These are phyloP conservation scores for Ganoderma multipileum DNA, from an alignment of 1,284 basidiomycete species.

Conservation along the genomic window DNA sequence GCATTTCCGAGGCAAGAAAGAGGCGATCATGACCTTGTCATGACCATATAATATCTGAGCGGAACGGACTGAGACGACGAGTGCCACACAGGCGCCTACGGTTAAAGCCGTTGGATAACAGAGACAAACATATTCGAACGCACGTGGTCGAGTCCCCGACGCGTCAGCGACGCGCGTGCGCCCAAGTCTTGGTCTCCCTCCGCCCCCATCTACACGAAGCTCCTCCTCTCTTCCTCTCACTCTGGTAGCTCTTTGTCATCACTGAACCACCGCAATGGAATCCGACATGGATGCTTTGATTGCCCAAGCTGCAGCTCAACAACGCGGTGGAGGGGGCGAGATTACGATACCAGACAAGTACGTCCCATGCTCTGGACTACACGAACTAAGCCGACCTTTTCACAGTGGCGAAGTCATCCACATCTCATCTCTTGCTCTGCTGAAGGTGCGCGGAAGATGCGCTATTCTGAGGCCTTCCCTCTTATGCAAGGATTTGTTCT, in stretches of 20 bases:
- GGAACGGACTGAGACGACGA: not conserved
- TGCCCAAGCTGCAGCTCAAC: conserved; percentile 46
- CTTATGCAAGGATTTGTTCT: not conserved
- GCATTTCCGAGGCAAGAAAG: conserved; percentile 27
- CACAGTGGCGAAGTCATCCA: conserved; percentile 93
- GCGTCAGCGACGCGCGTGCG: conserved; percentile 44
- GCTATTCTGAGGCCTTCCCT: not conserved
- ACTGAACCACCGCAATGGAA: conserved; percentile 51
- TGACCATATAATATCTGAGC: too few species aligned
- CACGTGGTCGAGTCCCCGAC: conserved; percentile 37
- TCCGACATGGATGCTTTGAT: conserved; percentile 63
- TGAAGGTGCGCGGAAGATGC: conserved; percentile 68
- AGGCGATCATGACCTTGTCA: not conserved
- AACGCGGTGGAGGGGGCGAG: conserved; percentile 48
- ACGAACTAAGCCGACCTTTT: conserved; percentile 8
- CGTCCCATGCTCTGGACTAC: conserved; percentile 28
- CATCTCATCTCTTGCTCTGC: conserved; percentile 91
- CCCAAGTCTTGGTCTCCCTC: not conserved
- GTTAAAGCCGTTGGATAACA: conserved; percentile 41
- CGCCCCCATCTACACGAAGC: conserved; percentile 15
- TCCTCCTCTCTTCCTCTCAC: conserved; percentile 19
- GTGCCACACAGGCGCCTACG: not conserved
- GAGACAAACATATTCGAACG: conserved; percentile 8
- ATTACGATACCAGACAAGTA: conserved; percentile 77
- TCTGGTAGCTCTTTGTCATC: not conserved